Evolutionary conservation across 805 yeast species (phyloP).

Genomic region (Wickerhamomyces canadensis): DNA sequence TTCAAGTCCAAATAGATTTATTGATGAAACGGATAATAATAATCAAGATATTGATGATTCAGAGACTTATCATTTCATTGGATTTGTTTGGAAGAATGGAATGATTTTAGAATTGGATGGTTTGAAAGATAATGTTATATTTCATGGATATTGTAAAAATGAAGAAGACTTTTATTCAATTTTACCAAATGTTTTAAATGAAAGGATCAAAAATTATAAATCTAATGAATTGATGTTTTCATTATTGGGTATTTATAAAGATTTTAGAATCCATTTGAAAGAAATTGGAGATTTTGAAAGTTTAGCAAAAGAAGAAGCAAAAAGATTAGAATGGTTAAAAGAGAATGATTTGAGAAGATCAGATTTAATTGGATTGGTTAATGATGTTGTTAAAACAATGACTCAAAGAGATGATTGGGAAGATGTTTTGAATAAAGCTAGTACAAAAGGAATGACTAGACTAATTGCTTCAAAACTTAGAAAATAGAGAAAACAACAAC

Average conservation of each 20-base stretch:
- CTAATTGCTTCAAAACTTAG: not conserved
- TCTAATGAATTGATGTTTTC: conserved; percentile 50
- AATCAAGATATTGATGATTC: conserved; percentile 31
- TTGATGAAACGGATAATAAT: conserved; percentile 33
- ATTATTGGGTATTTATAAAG: conserved; percentile 46
- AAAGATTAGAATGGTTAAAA: conserved; percentile 45
- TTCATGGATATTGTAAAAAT: conserved; percentile 39
- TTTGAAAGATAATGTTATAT: conserved; percentile 47
- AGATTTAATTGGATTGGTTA: conserved; percentile 47
- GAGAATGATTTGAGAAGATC: conserved; percentile 52
- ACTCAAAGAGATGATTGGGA: conserved; percentile 34
- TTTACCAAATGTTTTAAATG: conserved; percentile 38
- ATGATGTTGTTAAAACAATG: conserved; percentile 39
- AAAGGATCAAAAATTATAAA: conserved; percentile 41
- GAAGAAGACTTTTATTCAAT: conserved; percentile 37
- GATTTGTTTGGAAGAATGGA: conserved; percentile 40
- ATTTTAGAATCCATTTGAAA: conserved; percentile 35
- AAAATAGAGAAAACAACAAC: no score
- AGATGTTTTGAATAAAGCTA: conserved; percentile 23
- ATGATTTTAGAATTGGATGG: conserved; percentile 60
- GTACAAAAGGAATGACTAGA: conserved; percentile 9
- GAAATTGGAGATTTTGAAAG: conserved; percentile 36
- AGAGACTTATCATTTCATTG: conserved; percentile 56
- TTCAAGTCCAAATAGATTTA: conserved; percentile 46
- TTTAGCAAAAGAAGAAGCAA: conserved; percentile 35